A percentile compares a stretch with the other conserved stretches of the same genome.
Conservation (phyloP, 1,139 yeast species). For the Groenewaldozyma sp. region DNA sequence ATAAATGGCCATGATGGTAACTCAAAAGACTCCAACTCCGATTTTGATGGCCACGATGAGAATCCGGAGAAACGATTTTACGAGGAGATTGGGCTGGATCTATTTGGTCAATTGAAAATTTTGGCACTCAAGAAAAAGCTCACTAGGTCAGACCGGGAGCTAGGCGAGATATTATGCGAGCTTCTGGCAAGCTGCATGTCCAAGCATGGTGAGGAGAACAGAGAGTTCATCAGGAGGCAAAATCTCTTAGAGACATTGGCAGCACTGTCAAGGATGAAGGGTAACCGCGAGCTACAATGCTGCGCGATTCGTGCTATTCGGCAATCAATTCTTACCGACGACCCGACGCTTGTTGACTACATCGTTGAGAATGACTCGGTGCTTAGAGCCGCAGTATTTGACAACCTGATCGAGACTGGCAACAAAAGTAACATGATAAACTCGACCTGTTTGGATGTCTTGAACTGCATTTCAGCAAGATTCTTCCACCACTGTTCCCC, state of each 20-base stretch:
- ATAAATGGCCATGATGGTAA: conserved; percentile 1
- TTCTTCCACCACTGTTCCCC: conserved; percentile 5
- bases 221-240: conserved; percentile 44
- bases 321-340: conserved; percentile 32
- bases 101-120: conserved; percentile 14
- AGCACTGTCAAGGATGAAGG: not conserved
- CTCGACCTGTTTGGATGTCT: conserved; percentile 67
- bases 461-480: conserved; percentile 21
- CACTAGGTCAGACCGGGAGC: conserved; percentile 9
- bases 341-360: conserved; percentile 26
- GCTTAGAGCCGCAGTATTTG: not conserved
- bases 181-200: conserved; percentile 55
- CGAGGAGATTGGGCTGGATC: conserved; percentile 15
- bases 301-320: conserved; percentile 38
- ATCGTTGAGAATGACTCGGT: conserved; percentile 1
- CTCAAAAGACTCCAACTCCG: not conserved
- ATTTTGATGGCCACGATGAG: too few relatives aligned
- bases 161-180: conserved; percentile 61
- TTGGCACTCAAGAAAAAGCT: not conserved
- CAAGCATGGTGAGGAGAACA: conserved; percentile 47
- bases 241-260: not conserved
- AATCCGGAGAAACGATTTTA: conserved; percentile 17
- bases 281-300: conserved; percentile 1
- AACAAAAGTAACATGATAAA: conserved; percentile 54
- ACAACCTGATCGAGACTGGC: not conserved